A percentile compares a stretch with the other conserved stretches of the same genome.
Conservation (phyloP, 768 basidiomycete species). For the Xanthoconium stramineum region DNA sequence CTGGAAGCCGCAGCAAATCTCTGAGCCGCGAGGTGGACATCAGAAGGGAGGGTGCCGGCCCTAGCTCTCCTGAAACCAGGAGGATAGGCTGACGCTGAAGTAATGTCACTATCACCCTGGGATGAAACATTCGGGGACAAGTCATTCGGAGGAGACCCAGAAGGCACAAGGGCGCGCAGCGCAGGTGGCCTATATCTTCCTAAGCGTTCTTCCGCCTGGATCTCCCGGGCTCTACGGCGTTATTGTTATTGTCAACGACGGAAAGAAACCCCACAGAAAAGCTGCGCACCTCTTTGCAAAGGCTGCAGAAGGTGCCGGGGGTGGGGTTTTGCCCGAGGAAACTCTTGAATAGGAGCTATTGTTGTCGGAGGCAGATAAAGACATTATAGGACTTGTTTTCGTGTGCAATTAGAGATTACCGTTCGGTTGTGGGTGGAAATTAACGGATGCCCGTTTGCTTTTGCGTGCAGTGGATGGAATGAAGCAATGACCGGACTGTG, state of each 20-base stretch:
- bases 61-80: constrained; percentile 90
- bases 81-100: constrained; percentile 76
- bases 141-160: constrained; percentile 73
- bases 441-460: constrained; percentile 32
- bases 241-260: constrained; percentile 17
- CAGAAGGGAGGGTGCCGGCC: constrained; percentile 97
- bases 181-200: constrained; percentile 79
- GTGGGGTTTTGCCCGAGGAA: constrained; percentile 85
- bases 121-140: constrained; percentile 54
- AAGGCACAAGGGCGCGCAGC: constrained; percentile 62
- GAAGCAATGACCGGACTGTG: constrained; percentile 18
- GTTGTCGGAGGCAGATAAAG: constrained; percentile 84
- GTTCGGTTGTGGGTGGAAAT: constrained; percentile 35
- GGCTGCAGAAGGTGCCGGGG: constrained; percentile 86
- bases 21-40: constrained; percentile 84
- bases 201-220: constrained; percentile 74
- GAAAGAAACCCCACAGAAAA: constrained; percentile 14
- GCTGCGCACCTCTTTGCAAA: constrained; percentile 74
- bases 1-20: constrained; percentile 69
- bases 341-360: constrained; percentile 77
- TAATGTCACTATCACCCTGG: constrained; percentile 51
- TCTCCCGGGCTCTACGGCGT: constrained; percentile 69
- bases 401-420: constrained; percentile 80
- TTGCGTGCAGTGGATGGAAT: constrained; percentile 31
- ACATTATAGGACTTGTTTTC: constrained; percentile 71